Conservation (phyloP, 1,139 yeast genomes). For the Hyphopichia burtonii region DNA sequence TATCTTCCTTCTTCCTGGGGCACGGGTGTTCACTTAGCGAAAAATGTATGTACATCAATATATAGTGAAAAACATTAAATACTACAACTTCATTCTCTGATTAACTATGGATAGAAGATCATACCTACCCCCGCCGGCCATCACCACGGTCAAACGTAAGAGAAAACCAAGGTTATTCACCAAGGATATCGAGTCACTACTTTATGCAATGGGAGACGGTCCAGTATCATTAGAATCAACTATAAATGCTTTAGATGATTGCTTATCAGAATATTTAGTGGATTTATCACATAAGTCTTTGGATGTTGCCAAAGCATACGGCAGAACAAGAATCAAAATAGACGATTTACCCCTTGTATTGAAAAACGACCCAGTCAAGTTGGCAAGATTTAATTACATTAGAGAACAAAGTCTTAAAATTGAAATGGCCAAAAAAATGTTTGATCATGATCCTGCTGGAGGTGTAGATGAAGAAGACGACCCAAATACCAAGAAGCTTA, state of each 20-base stretch:
- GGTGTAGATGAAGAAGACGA: constrained; percentile 9
- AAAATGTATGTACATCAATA: too few species aligned
- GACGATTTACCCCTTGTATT: constrained; percentile 88
- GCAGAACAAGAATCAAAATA: constrained; percentile 73
- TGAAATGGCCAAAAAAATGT: constrained; percentile 76
- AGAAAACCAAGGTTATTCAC: constrained; percentile 49
- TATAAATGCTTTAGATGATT: constrained; percentile 77
- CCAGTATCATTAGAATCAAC: constrained; percentile 76
- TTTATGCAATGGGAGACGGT: constrained; percentile 87
- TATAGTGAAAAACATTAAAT: too few species aligned
- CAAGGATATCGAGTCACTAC: constrained; percentile 67
- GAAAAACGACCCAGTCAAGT: constrained; percentile 76
- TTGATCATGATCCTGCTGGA: constrained; percentile 53
- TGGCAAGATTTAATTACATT: constrained; percentile 82
- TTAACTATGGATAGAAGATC: not conserved
- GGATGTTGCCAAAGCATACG: constrained; percentile 29
- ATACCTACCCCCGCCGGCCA: not conserved
- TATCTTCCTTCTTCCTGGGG: too few species aligned
- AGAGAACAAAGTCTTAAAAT: constrained; percentile 73
- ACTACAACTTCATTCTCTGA: not conserved
- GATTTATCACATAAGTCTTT: constrained; percentile 44
- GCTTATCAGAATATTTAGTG: constrained; percentile 72
- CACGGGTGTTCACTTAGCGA: too few species aligned
- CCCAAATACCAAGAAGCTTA: not conserved
- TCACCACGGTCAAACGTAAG: constrained; percentile 16